Base-by-base conservation (phyloP, 257 asterid species). In the Rauvolfia tetraphylla region DNA sequence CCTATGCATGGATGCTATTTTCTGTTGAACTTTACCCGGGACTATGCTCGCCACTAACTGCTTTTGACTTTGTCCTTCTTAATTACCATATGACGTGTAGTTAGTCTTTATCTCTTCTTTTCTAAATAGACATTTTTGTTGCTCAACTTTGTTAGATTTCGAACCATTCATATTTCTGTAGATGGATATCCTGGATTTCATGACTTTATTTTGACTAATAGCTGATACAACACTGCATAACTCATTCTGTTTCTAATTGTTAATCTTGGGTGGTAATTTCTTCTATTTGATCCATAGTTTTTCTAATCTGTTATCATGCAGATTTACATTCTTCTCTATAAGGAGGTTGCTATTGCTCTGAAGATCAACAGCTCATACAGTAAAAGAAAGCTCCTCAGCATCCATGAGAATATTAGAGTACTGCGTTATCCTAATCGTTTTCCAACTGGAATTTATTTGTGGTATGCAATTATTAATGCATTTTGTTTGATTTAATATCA, bases 301-400 rank as follows among this genome's bases (percentile, higher is more conserved):
- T 62, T 73, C 38, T 49, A 42, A 15, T 71, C 62, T 58, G 59
- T 46, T 73, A 46, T 68, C 51, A 39, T 90, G 90, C 96, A 94
- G 98, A 92, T 94, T 83, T 84, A 86, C 88, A 89, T 92, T 86
- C 97, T 94, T 81, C 96, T 94, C 58, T 94, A 92, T 92, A 92
- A 92, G 93, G 98, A 94, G 81, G 98, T 94, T 82, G 78, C 97
- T 61, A 82, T 94, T 74, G 98, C 98, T 78, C 84, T 94, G 66
- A 94, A 94, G 87, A 94, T 94, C 78, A 94, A 92, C 86, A 92
- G 98, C 87, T 87, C 85, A 74, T 89, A 87, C 83, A 94, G 97
- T 83, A 89, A 90, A 87, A 88, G 72, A 75, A 86, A 86, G 88
- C 94, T 95, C 71, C 90, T 88, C 25, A 68, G 83, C 86, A 95